Evolutionary conservation across 2,329 filamentous ascomycete species (phyloP), one percentile per base, ranked within the genome.

Genomic region (Fusarium citri): DNA sequence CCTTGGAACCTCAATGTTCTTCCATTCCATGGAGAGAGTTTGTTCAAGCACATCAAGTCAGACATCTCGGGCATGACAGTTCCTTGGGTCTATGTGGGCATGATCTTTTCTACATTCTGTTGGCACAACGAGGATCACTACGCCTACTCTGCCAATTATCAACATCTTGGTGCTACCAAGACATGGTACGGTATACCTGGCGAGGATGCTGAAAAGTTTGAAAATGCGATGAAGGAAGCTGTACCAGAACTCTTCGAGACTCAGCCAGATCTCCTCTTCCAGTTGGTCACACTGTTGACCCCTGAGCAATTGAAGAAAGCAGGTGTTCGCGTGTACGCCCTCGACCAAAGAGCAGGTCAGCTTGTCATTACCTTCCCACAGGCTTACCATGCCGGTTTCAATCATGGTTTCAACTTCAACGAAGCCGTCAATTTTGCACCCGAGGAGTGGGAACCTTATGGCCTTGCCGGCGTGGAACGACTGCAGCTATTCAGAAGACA

Each of bases 61-160:
- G 96, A 99, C 77, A 97, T 99, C 55, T 98, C 96, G 3, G 96
- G 96, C 40, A 99, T 99, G 96, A 99, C 96, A 0, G 95, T 99
- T 10, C 96, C 96, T 1, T 99, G 96, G 96, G 89, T 99, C 6
- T 99, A 99, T 77, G 96, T 99, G 6, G 96, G 96, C 66, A 99
- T 99, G 96, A 97, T 97, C 41, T 99, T 99, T 78, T 99, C 96
- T 0, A 98, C 96, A 0, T 99, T 99, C 77, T 99, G 96, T 80
- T 99, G 96, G 96, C 96, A 99, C 79, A 98, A 97, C 69, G 96
- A 99, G 77, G 96, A 99, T 76, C 96, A 99, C 77, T 98, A 97
- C 78, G 92, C 96, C 3, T 99, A 98, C 78, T 99, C 96, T 1
- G 92, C 96, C 55, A 99, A 99, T 73, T 99, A 98, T 75, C 96